Conservation (phyloP, 1,284 basidiomycete genomes). For the Tylopilus orsonianus region DNA sequence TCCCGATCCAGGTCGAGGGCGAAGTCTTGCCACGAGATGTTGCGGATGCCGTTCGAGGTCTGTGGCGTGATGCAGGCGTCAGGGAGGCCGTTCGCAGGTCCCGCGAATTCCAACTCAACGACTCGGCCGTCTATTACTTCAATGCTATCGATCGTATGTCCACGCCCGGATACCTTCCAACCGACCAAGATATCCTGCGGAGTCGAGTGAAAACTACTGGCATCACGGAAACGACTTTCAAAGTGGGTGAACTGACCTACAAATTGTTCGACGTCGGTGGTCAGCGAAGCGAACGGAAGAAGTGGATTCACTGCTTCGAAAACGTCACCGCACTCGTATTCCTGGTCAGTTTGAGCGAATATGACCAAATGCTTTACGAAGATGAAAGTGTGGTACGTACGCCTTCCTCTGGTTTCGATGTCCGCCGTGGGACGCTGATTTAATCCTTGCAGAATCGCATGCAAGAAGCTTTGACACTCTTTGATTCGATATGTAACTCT, state of each 20-base stretch:
- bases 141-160: slow-evolving; percentile 88
- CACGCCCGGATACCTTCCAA: slow-evolving; percentile 75
- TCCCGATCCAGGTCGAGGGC: slow-evolving; percentile 85
- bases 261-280: slow-evolving; percentile 94
- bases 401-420: slow-evolving; percentile 2
- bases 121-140: slow-evolving; percentile 96
- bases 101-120: slow-evolving; percentile 96
- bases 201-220: slow-evolving; percentile 96
- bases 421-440: slow-evolving; percentile 14
- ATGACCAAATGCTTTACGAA: slow-evolving; percentile 92
- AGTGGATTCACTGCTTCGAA: slow-evolving; percentile 97
- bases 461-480: slow-evolving; percentile 93
- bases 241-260: slow-evolving; percentile 90
- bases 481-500: slow-evolving; percentile 96
- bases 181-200: slow-evolving; percentile 93
- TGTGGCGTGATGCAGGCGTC: slow-evolving; percentile 91
- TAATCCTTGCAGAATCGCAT: slow-evolving; percentile 76
- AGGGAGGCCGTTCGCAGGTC: slow-evolving; percentile 82
- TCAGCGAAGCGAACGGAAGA: slow-evolving; percentile 91
- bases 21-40: slow-evolving; percentile 80
- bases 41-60: slow-evolving; percentile 75
- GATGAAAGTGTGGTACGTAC: slow-evolving; percentile 85
- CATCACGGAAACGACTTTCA: slow-evolving; percentile 94
- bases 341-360: slow-evolving; percentile 90
- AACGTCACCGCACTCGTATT: slow-evolving; percentile 96